A percentile compares a stretch with the other conserved stretches of the same genome.
phyloP scores from a whole-genome alignment of 768 basidiomycete genomes.

The Bullera alba region DNA sequence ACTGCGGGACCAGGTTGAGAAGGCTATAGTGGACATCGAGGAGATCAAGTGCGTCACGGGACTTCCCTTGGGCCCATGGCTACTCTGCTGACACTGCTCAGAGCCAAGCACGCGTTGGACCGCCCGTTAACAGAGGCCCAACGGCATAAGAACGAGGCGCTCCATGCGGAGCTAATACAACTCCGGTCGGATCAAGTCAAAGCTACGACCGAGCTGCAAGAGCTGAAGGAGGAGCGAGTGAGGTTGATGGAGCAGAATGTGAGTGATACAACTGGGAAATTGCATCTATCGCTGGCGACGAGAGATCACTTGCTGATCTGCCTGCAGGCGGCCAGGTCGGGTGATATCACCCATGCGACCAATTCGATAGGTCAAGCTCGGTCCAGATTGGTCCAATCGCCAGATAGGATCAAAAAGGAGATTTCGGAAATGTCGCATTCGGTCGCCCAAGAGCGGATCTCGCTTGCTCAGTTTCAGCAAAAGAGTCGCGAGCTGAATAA shows the following conservation, averaged over 20 bases:
- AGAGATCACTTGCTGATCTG: not conserved
- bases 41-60: constrained; percentile 50
- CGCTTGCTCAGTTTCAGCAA: constrained; percentile 58
- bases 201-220: constrained; percentile 56
- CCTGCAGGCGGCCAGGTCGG: constrained; percentile 55
- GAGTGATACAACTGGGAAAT: constrained; percentile 15
- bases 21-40: constrained; percentile 29
- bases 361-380: constrained; percentile 61
- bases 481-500: constrained; percentile 71
- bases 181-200: constrained; percentile 59
- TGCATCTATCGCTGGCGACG: not conserved
- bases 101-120: constrained; percentile 60
- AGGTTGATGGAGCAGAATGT: constrained; percentile 61
- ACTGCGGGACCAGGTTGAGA: constrained; percentile 16
- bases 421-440: constrained; percentile 68
- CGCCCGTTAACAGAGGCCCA: constrained; percentile 52
- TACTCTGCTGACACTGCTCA: constrained; percentile 3
- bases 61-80: not conserved
- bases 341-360: constrained; percentile 56
- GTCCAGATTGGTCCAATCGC: constrained; percentile 79
- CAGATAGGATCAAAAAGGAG: constrained; percentile 76
- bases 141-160: constrained; percentile 62
- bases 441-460: constrained; percentile 64
- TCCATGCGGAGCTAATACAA: constrained; percentile 62
- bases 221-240: constrained; percentile 65